Evolutionary conservation across 139 green algal genomes (phyloP), one percentile per base, ranked within the genome.

Genomic region (Micractinium conductrix): DNA sequence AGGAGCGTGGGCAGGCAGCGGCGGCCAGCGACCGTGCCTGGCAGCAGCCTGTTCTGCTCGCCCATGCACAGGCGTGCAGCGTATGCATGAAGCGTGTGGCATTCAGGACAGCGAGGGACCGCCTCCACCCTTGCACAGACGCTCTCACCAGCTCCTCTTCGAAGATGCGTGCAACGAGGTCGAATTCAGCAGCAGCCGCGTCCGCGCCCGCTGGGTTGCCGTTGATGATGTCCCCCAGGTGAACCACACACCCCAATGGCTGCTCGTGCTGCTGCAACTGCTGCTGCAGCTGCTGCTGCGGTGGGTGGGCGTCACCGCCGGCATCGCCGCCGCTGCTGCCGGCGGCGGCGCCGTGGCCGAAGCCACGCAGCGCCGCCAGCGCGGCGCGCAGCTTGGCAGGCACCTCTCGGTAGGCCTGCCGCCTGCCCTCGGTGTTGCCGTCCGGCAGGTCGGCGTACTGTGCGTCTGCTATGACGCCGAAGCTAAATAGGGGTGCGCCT

Each of bases 221-320:
- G 62, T 96, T 90, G 42, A 96, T 90, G 28, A 94, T 93, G 85
- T 96, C 93, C 19, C 93, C 93, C 21, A 95, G 81, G 0, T 85
- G 90, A 7, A 96, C 43, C 93, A 80, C 73, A n/a, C 30, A 42
- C 30, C 14, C 44, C 19, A 67, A 45, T 37, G 24, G 43, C 45
- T 63, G 45, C 70, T 58, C 24, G 40, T 35, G 38, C 40, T 37
- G 30, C 63, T 40, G 22, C 26, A 24, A 12, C 63, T 16, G 33
- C 63, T 9, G n/a, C n/a, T 71, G 63, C n/a, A 24, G 30, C n/a
- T 22, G 2, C 1, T 2, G n/a, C 30, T 22, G n/a, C 8, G n/a
- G n/a, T n/a, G n/a, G n/a, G n/a, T n/a, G n/a, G n/a, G n/a, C n/a
- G n/a, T n/a, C n/a, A n/a, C n/a, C n/a, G n/a, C n/a, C n/a, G n/a